These are phyloP conservation scores for Xylariaceae sp. DNA, from an alignment of 2,329 filamentous ascomycete genomes.

Conservation along the genomic window DNA sequence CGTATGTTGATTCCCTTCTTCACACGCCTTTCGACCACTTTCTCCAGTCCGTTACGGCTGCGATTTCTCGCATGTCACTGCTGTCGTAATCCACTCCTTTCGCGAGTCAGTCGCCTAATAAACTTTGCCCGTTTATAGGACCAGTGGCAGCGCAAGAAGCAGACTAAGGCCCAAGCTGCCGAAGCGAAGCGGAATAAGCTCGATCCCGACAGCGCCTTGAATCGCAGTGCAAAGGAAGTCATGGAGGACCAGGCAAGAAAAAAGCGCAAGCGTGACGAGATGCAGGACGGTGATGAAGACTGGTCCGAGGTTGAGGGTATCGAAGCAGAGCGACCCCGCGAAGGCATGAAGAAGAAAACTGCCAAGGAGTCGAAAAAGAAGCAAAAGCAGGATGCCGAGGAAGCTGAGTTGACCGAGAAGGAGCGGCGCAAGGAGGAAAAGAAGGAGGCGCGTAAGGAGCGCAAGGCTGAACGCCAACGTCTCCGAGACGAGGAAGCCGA, in stretches of 20 bases:
- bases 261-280: conserved; percentile 64
- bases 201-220: conserved; percentile 77
- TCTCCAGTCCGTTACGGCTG: not conserved
- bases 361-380: conserved; percentile 41
- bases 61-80: not conserved
- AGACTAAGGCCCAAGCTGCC: conserved; percentile 82
- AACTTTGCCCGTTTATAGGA: conserved; percentile 49
- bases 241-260: conserved; percentile 74
- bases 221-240: conserved; percentile 82
- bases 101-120: conserved; percentile 17
- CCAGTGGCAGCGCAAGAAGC: conserved; percentile 93
- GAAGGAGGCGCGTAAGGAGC: conserved; percentile 43
- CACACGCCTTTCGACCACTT: not conserved
- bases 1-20: conserved; percentile 46
- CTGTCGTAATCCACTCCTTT: not conserved
- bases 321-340: conserved; percentile 55
- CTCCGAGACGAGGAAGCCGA: conserved; percentile 37
- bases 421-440: conserved; percentile 45
- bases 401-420: conserved; percentile 37
- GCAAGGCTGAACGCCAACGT: conserved; percentile 38
- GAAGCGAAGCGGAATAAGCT: conserved; percentile 83
- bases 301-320: conserved; percentile 46
- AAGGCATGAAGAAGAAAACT: conserved; percentile 54
- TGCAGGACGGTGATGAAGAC: conserved; percentile 42
- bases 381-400: conserved; percentile 45